Evolutionary conservation across 441 rosid genomes (phyloP).

Genomic region (Adansonia grandidieri): DNA sequence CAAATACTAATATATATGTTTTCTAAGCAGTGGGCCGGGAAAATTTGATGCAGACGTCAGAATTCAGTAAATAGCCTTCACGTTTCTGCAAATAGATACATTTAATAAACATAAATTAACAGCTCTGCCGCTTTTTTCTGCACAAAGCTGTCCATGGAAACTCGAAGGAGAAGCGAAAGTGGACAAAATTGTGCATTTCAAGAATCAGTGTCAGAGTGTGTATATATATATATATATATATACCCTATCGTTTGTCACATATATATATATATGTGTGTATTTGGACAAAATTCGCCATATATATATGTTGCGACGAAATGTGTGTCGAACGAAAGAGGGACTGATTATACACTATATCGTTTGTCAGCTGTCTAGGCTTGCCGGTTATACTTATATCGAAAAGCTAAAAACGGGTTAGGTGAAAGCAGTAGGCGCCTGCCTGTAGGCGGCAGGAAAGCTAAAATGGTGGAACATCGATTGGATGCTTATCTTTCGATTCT

Average conservation of each 20-base stretch:
- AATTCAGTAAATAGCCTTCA: not conserved
- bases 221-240: no score
- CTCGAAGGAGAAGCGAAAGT: slow-evolving; percentile 2
- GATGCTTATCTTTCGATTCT: not conserved
- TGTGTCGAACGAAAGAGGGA: not conserved
- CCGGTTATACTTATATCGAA: not conserved
- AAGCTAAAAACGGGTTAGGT: slow-evolving; percentile 10
- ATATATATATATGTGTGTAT: no score
- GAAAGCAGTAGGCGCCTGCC: not conserved
- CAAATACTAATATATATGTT: not conserved
- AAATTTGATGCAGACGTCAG: slow-evolving; percentile 1
- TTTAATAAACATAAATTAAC: not conserved
- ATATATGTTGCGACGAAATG: not conserved
- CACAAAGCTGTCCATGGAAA: slow-evolving; percentile 5
- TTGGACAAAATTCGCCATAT: no score
- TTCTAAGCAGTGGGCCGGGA: not conserved
- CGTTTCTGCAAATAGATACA: not conserved
- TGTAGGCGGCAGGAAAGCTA: not conserved
- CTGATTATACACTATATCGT: not conserved
- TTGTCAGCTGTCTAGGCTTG: not conserved
- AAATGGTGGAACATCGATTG: slow-evolving; percentile 7
- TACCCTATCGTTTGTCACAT: no score
- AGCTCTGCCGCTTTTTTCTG: slow-evolving; percentile 2
- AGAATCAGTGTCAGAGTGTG: not conserved
- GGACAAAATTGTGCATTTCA: slow-evolving; percentile 18